These are phyloP conservation scores for Leishmania tarentolae DNA, from an alignment of 208 protist species.

Conservation along the genomic window DNA sequence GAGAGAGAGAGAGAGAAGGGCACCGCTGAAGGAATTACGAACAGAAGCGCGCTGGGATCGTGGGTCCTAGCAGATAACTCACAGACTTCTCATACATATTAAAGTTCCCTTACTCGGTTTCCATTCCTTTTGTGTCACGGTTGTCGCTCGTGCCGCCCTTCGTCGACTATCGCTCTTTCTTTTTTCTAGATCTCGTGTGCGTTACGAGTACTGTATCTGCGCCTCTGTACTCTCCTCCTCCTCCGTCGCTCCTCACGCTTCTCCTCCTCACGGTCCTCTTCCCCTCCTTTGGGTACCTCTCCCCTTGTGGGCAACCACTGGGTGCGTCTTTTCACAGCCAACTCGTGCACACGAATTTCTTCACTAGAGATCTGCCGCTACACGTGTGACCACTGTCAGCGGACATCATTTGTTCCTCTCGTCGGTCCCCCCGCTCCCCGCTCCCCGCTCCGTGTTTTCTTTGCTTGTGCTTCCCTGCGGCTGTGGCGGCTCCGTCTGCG, in stretches of 20 bases:
- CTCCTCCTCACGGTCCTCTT: neutral
- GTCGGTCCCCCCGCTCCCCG: neutral
- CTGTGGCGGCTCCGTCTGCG: neutral
- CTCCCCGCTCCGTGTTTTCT: neutral
- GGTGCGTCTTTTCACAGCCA: neutral
- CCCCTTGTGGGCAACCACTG: neutral
- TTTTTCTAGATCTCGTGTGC: neutral
- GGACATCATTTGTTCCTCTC: neutral
- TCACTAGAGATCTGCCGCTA: neutral
- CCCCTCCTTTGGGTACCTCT: too few species aligned
- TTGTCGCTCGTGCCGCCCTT: neutral
- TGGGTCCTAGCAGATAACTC: neutral
- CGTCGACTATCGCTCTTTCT: neutral
- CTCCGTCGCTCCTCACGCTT: neutral
- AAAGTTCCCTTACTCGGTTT: neutral
- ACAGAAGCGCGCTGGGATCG: neutral
- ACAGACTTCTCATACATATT: neutral
- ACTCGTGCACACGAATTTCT: neutral
- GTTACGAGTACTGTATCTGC: neutral
- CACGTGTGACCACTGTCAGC: neutral
- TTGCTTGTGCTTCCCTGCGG: too few species aligned
- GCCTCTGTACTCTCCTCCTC: neutral
- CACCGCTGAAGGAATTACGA: neutral
- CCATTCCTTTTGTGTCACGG: neutral
- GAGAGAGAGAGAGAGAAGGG: too few species aligned